phyloP scores from a whole-genome alignment of 2,329 filamentous ascomycete species.

The Ophiostoma himal-ulmi region DNA sequence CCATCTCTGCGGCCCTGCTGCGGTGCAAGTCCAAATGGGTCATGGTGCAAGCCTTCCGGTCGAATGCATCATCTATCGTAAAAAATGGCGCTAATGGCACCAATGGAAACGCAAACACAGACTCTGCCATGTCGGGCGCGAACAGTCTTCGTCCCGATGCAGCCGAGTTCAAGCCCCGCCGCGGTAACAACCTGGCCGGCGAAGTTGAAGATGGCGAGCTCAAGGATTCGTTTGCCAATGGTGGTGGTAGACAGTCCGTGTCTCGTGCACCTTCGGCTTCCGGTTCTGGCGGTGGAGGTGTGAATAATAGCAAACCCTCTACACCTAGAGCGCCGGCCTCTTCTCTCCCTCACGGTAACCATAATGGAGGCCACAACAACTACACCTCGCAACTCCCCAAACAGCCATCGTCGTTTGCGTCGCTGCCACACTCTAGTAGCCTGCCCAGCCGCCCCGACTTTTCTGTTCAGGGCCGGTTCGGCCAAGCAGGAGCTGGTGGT shows the following conservation, averaged over 20 bases:
- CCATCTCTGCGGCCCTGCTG: conserved; percentile 63
- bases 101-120: conserved; percentile 15
- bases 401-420: conserved; percentile 34
- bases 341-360: conserved; percentile 23
- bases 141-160: conserved; percentile 54
- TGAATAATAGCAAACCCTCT: conserved; percentile 27
- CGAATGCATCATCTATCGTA: conserved; percentile 40
- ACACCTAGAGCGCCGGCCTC: conserved; percentile 29
- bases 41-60: conserved; percentile 66
- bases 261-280: conserved; percentile 12
- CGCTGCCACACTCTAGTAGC: conserved; percentile 29
- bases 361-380: background rate
- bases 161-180: conserved; percentile 56
- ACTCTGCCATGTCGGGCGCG: conserved; percentile 30
- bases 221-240: conserved; percentile 41
- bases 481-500: background rate
- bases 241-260: conserved; percentile 25
- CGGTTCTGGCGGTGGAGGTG: background rate
- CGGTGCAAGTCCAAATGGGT: conserved; percentile 64
- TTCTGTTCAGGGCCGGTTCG: conserved; percentile 25
- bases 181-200: conserved; percentile 26
- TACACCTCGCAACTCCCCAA: conserved; percentile 20
- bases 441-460: conserved; percentile 33
- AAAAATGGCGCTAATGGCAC: background rate
- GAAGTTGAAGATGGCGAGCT: conserved; percentile 71